Conservation (phyloP, 352 stramenopile species). For the Phytophthora pini region DNA sequence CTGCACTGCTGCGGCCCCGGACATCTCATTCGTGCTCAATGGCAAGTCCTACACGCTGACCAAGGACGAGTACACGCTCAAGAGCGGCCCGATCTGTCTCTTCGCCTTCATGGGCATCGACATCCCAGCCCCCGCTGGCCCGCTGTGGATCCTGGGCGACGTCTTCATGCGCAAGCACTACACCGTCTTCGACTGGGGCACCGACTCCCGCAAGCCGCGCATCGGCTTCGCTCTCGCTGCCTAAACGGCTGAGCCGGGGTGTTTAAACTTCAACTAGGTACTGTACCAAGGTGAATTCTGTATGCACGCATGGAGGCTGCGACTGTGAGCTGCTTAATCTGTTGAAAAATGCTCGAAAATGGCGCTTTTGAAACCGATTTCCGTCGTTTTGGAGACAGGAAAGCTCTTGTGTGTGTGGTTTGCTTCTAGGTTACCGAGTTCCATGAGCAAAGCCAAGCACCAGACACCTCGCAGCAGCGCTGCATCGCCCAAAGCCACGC, state of each 20-base stretch:
- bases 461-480: constrained; percentile 16
- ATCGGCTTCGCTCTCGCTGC: constrained; percentile 86
- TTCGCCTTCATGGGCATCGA: constrained; percentile 97
- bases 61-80: constrained; percentile 94
- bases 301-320: neutral
- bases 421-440: constrained; percentile 1
- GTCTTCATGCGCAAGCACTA: constrained; percentile 97
- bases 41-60: constrained; percentile 93
- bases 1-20: constrained; percentile 87
- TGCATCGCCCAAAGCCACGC: constrained; percentile 28
- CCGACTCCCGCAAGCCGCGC: constrained; percentile 72
- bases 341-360: constrained; percentile 31
- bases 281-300: constrained; percentile 7
- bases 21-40: constrained; percentile 94
- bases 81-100: constrained; percentile 91
- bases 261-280: constrained; percentile 14
- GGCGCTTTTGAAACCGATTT: constrained; percentile 31
- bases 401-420: constrained; percentile 4
- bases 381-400: constrained; percentile 5
- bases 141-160: constrained; percentile 92
- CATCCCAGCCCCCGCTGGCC: constrained; percentile 82
- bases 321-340: constrained; percentile 20
- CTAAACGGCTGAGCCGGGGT: constrained; percentile 31
- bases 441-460: constrained; percentile 35
- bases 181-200: constrained; percentile 93